Evolutionary conservation across 2,329 filamentous ascomycete species (phyloP).

Genomic region (Aspergillus chevalieri): DNA sequence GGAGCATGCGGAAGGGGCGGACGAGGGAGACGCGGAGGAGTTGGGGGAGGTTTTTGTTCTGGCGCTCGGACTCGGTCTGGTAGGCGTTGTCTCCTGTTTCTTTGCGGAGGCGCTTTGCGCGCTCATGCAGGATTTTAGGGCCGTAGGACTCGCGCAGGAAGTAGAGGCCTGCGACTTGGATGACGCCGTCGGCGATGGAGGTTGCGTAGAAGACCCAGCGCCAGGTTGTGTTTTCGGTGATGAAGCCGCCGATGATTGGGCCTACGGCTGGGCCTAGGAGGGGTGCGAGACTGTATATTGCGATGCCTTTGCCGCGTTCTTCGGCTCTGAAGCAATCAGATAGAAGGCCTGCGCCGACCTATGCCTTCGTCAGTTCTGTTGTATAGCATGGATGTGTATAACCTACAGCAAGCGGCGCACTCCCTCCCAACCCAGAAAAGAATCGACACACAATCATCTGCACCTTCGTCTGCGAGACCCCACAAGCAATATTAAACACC

Average conservation of each 20-base stretch:
- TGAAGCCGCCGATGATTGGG: constrained; percentile 60
- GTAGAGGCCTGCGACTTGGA: constrained; percentile 58
- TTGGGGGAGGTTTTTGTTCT: constrained; percentile 25
- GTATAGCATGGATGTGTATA: background rate
- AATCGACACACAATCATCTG: constrained; percentile 56
- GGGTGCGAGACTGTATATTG: constrained; percentile 58
- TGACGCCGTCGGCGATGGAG: constrained; percentile 55
- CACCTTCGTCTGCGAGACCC: constrained; percentile 46
- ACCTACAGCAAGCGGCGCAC: constrained; percentile 48
- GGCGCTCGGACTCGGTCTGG: constrained; percentile 37
- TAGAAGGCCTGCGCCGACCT: constrained; percentile 46
- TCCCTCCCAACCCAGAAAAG: constrained; percentile 53
- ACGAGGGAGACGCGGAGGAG: constrained; percentile 40
- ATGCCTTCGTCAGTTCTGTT: background rate
- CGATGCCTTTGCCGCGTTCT: constrained; percentile 57
- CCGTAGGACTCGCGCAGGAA: constrained; percentile 62
- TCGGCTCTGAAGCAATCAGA: constrained; percentile 56
- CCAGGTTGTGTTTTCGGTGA: constrained; percentile 60
- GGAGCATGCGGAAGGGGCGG: constrained; percentile 52
- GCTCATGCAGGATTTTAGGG: constrained; percentile 55
- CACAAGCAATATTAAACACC: constrained; percentile 56
- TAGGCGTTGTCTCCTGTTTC: constrained; percentile 32
- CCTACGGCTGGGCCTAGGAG: constrained; percentile 61
- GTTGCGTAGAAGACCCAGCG: constrained; percentile 68
- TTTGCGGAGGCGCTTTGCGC: constrained; percentile 46